A percentile compares a stretch with the other conserved stretches of the same genome.
Conservation (phyloP, 768 basidiomycete species). For the Neoboletus brunneissimus region DNA sequence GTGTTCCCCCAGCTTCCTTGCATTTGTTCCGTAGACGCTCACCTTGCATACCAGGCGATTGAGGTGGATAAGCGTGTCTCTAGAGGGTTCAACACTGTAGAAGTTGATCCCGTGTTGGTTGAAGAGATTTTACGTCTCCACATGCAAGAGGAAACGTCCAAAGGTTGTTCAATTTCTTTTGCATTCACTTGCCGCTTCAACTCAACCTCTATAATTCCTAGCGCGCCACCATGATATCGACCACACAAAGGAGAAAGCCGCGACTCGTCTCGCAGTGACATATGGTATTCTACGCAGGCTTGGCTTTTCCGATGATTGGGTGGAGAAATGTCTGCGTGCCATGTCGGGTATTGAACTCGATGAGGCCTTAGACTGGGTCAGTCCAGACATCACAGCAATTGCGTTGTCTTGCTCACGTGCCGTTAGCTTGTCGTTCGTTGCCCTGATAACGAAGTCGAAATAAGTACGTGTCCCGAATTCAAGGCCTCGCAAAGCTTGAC, state of each 20-base stretch:
- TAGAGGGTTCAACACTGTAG: slow-evolving; percentile 56
- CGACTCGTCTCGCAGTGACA: slow-evolving; percentile 70
- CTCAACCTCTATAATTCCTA: slow-evolving; percentile 4
- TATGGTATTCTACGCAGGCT: slow-evolving; percentile 78
- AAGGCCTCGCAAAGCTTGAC: not conserved
- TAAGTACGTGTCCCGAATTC: slow-evolving; percentile 21
- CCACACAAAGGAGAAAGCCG: slow-evolving; percentile 66
- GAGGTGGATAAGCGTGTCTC: slow-evolving; percentile 80
- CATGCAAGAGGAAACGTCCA: slow-evolving; percentile 34
- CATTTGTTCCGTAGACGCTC: not conserved
- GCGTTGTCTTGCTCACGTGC: slow-evolving; percentile 6
- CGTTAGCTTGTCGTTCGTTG: slow-evolving; percentile 64
- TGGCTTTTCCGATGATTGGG: slow-evolving; percentile 67
- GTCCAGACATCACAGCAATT: slow-evolving; percentile 18
- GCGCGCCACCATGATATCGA: slow-evolving; percentile 36
- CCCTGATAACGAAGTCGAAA: slow-evolving; percentile 54
- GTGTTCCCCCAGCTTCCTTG: slow-evolving; percentile 1
- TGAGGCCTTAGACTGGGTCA: slow-evolving; percentile 88
- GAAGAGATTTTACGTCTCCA: slow-evolving; percentile 59
- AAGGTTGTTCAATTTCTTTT: slow-evolving; percentile 18
- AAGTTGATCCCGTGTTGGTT: slow-evolving; percentile 56
- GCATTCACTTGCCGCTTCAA: not conserved
- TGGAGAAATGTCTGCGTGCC: slow-evolving; percentile 66
- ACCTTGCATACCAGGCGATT: slow-evolving; percentile 45
- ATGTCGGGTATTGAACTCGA: slow-evolving; percentile 76